Evolutionary conservation across 1,284 basidiomycete species (phyloP).

Genomic region (Irpex rosettiformis): DNA sequence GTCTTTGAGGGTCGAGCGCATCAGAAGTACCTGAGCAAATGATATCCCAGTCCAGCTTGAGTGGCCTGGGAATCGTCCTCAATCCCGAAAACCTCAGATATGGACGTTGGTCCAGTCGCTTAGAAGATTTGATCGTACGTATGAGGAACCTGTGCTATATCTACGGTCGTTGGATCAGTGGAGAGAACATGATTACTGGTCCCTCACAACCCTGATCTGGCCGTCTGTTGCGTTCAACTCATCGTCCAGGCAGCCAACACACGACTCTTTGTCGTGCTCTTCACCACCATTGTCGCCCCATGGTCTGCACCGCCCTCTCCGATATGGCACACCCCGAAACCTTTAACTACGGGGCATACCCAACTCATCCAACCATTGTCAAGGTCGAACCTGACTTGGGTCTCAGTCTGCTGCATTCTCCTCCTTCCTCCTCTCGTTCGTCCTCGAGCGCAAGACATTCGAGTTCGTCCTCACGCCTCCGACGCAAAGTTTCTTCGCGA

Average conservation of each 20-base stretch:
- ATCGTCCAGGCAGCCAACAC: conserved; percentile 33
- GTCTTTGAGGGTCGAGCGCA: conserved; percentile 13
- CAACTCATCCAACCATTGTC: conserved; percentile 29
- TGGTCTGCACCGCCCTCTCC: conserved; percentile 40
- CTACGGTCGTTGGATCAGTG: conserved; percentile 20
- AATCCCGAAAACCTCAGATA: conserved; percentile 13
- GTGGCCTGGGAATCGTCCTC: conserved; percentile 4
- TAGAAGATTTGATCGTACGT: conserved; percentile 16
- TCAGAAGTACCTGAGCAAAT: conserved; percentile 14
- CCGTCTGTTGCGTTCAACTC: conserved; percentile 17
- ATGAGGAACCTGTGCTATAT: conserved; percentile 19
- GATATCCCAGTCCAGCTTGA: conserved; percentile 5
- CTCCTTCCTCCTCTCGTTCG: conserved; percentile 21
- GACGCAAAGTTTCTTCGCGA: conserved; percentile 15
- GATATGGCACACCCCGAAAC: conserved; percentile 28
- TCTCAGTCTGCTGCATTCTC: conserved; percentile 19
- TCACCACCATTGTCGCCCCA: conserved; percentile 17
- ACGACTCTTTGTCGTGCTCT: conserved; percentile 16
- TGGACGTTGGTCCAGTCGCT: conserved; percentile 11
- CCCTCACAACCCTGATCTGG: conserved; percentile 37
- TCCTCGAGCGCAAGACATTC: conserved; percentile 17
- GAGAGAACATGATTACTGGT: conserved; percentile 25
- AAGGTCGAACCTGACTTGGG: conserved; percentile 40
- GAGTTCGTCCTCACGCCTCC: conserved; percentile 15
- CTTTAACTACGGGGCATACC: conserved; percentile 24